Base-by-base conservation (phyloP, 768 basidiomycete genomes). In the Vararia minispora region DNA sequence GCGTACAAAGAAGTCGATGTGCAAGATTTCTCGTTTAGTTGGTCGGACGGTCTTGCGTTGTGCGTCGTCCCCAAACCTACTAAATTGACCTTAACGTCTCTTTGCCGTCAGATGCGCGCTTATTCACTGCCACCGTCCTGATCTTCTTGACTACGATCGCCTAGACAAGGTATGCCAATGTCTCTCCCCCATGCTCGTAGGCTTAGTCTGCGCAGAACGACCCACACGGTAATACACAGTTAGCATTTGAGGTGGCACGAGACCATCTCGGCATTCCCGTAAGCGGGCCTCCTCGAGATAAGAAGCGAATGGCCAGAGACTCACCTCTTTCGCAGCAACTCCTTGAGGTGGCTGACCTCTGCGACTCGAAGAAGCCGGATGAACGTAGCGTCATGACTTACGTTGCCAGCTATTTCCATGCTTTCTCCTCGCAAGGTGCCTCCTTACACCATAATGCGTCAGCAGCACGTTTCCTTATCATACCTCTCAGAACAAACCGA, bases 341-440 rank as follows among this genome's bases (percentile, higher is more conserved):
- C 4, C 72, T 99, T 14, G 95, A 99, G 68, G 94, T 98, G 0
- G 82, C 89, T 39, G 95, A 99, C 65, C 59, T 99, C 22, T 92
- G 89, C 48, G 89, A 91, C 52, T 74, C 79, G 0, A 65, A 65
- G n/a, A 74, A 71, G 33, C 94, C 94, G 0, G 95, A 99, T 57
- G 95, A 99, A 60, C 79, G 90, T 26, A 89, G 85, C 58, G 87
- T 97, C 9, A 97, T 97, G 89, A 97, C 91, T 4, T 98, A 97
- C 49, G 83, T 99, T 32, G 95, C 95, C 24, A 87, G 87, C 50
- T 98, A 72, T 61, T 99, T 99, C 69, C 95, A 98, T 55, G 92
- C 94, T 0, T 99, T 99, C 58, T 94, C 91, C 0, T 80, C 87
- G 0, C 92, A 95, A 82, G 89, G 92, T 92, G 47, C 35, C 74